phyloP scores from a whole-genome alignment of 345 rosid species.

The Bruguiera gymnorhiza region DNA sequence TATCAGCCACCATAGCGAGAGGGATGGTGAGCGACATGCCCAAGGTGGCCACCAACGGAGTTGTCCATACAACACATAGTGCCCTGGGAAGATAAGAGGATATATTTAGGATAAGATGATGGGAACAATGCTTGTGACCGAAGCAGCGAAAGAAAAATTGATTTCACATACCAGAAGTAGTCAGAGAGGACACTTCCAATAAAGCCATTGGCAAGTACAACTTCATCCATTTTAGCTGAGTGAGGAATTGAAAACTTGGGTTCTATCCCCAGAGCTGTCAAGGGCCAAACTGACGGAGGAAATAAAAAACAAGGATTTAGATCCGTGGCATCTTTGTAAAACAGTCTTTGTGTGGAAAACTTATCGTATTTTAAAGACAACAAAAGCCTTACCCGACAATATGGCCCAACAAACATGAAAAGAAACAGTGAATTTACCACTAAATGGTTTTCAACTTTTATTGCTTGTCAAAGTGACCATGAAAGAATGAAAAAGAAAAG shows the following conservation, averaged over 20 bases:
- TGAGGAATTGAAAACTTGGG: conserved; percentile 94
- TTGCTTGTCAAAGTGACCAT: background rate
- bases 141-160: background rate
- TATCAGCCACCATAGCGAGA: conserved; percentile 82
- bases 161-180: conserved; percentile 66
- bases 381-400: background rate
- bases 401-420: background rate
- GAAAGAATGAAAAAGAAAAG: background rate
- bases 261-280: conserved; percentile 93
- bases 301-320: conserved; percentile 3
- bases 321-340: background rate
- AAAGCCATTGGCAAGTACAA: conserved; percentile 90
- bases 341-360: background rate
- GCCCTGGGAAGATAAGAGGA: conserved; percentile 44
- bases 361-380: background rate
- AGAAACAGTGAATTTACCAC: background rate
- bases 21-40: conserved; percentile 90
- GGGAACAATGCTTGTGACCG: background rate
- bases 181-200: conserved; percentile 98
- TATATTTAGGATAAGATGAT: background rate
- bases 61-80: conserved; percentile 78
- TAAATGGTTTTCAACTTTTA: background rate
- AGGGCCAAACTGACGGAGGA: conserved; percentile 77
- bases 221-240: conserved; percentile 85
- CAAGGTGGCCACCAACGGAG: conserved; percentile 76